Conservation (phyloP, 2,329 filamentous ascomycete species). For the Coniochaeta sp. region DNA sequence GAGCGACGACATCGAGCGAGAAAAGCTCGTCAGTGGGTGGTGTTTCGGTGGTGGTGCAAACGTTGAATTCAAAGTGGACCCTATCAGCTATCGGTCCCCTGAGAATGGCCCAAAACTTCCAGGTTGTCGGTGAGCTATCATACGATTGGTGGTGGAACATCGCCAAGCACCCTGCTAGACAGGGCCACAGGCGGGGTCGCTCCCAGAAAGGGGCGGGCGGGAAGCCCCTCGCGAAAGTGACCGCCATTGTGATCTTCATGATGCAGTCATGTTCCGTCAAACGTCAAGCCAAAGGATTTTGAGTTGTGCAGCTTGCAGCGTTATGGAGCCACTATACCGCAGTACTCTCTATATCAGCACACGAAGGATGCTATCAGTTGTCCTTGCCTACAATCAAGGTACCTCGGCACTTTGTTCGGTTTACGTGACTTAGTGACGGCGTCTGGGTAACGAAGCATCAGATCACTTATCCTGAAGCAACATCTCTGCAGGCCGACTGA, state of each 20-base stretch:
- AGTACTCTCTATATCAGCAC: too few relatives aligned
- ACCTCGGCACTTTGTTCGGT: too few relatives aligned
- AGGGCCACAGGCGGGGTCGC: neutral
- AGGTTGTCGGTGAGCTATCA: neutral
- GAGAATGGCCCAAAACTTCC: neutral
- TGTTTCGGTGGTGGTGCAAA: neutral
- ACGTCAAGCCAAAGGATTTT: neutral
- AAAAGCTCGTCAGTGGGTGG: neutral
- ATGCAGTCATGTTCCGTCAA: neutral
- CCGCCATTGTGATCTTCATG: neutral
- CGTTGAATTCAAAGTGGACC: neutral
- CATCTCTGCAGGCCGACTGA: too few relatives aligned
- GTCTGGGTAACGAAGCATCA: too few relatives aligned
- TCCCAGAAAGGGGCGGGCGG: neutral
- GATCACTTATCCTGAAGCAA: neutral
- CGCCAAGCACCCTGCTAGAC: neutral
- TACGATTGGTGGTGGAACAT: neutral
- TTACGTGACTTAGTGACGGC: too few relatives aligned
- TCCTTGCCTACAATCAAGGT: too few relatives aligned
- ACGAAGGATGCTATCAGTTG: too few relatives aligned
- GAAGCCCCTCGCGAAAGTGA: neutral
- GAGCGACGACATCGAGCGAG: neutral
- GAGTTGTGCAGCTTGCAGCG: neutral
- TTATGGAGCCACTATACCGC: too few relatives aligned
- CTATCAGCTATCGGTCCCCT: neutral